Conservation (phyloP, 805 yeast genomes). For the Candida nitratophila region DNA sequence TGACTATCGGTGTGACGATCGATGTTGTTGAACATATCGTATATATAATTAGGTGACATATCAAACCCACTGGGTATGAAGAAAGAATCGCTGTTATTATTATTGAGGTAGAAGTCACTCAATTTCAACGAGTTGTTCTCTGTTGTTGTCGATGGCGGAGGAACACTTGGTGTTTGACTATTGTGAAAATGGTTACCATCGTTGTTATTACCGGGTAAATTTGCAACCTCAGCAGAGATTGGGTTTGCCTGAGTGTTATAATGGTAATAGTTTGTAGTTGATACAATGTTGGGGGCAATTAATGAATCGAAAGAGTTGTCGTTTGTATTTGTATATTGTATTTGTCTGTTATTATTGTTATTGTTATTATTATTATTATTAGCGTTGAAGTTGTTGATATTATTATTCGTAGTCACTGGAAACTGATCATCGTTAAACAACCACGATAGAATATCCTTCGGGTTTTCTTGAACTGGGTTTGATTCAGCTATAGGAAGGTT, state of each 20-base stretch:
- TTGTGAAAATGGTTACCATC: background rate
- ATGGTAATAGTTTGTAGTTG: background rate
- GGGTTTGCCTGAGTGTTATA: background rate
- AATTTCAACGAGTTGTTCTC: constrained; percentile 9
- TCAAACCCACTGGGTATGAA: constrained; percentile 24
- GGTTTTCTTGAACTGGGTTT: background rate
- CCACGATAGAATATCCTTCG: background rate
- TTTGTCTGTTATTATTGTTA: background rate
- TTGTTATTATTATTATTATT: background rate
- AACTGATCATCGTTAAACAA: constrained; percentile 1
- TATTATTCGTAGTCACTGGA: background rate
- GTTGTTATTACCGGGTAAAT: background rate
- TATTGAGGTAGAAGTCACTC: constrained; percentile 17
- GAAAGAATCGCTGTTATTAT: constrained; percentile 21
- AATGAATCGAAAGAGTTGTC: background rate
- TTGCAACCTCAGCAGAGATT: too few relatives aligned
- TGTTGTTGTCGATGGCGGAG: background rate
- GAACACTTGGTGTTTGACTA: background rate
- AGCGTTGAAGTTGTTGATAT: background rate
- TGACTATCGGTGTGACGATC: background rate
- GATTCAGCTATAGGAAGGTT: background rate
- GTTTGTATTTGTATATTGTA: background rate
- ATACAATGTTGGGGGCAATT: background rate
- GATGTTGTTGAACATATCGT: background rate
- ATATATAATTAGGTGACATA: constrained; percentile 14